Conservation (phyloP, 768 basidiomycete genomes). For the Amanita fuliginea region DNA sequence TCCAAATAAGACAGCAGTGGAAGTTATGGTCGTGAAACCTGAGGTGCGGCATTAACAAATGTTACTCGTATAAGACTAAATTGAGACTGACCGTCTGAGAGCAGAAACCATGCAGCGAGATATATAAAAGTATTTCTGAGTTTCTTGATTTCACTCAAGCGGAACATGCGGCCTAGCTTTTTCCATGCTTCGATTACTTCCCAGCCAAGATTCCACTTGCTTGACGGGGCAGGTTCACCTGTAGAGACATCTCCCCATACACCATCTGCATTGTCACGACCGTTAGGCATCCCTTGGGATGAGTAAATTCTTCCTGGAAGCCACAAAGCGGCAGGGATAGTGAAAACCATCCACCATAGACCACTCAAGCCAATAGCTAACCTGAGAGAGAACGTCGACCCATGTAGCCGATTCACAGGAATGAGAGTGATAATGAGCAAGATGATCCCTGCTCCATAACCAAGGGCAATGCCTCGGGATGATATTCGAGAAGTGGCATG, state of each 20-base stretch:
- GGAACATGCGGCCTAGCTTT: constrained; percentile 64
- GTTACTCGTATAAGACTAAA: background rate
- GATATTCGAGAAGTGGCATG: constrained; percentile 77
- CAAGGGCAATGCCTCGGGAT: constrained; percentile 74
- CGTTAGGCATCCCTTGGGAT: constrained; percentile 2
- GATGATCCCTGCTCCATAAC: constrained; percentile 76
- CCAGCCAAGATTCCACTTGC: constrained; percentile 29
- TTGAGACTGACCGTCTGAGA: constrained; percentile 65
- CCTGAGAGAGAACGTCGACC: constrained; percentile 68
- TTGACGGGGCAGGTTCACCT: constrained; percentile 10
- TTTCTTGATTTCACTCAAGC: constrained; percentile 57
- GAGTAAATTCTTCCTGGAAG: constrained; percentile 34
- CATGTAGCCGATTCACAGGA: constrained; percentile 63
- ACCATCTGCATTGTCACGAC: constrained; percentile 10
- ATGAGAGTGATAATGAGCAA: constrained; percentile 65
- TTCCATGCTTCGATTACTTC: constrained; percentile 69
- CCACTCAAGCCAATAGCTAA: constrained; percentile 82
- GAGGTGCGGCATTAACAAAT: background rate
- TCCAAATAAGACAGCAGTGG: constrained; percentile 84
- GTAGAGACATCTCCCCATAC: constrained; percentile 15
- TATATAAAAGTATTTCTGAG: constrained; percentile 82
- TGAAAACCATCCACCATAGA: constrained; percentile 80
- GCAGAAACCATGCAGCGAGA: constrained; percentile 87
- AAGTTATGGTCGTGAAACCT: constrained; percentile 91
- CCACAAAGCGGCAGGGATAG: constrained; percentile 69